Evolutionary conservation across 306 rosid genomes (phyloP).

Genomic region (Lathyrus aphaca): DNA sequence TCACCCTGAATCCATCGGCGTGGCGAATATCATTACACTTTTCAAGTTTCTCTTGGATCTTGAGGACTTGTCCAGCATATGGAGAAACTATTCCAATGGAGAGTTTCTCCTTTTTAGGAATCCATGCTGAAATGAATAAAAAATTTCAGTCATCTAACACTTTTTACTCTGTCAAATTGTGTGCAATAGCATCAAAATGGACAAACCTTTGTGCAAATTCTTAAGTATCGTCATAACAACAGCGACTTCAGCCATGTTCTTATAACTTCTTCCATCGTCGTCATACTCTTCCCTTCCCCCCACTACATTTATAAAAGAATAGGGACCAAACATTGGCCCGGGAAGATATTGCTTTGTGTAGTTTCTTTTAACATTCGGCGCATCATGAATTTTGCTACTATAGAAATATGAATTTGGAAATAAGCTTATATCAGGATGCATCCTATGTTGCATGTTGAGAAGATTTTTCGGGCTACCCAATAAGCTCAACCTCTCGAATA

Average conservation of each 20-base stretch:
- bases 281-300: slow-evolving; percentile 68
- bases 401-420: slow-evolving; percentile 70
- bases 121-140: slow-evolving; percentile 48
- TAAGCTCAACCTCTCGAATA: slow-evolving; percentile 61
- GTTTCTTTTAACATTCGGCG: slow-evolving; percentile 49
- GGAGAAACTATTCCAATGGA: slow-evolving; percentile 73
- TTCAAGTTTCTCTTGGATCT: slow-evolving; percentile 50
- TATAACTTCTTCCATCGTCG: slow-evolving; percentile 61
- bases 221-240: slow-evolving; percentile 49
- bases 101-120: slow-evolving; percentile 31
- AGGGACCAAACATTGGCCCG: slow-evolving; percentile 60
- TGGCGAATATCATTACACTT: slow-evolving; percentile 16
- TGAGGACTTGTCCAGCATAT: slow-evolving; percentile 65
- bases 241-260: slow-evolving; percentile 68
- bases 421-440: slow-evolving; percentile 70
- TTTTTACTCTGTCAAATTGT: too few species aligned
- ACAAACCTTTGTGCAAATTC: slow-evolving; percentile 55
- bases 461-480: slow-evolving; percentile 49
- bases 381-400: slow-evolving; percentile 47
- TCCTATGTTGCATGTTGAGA: slow-evolving; percentile 64
- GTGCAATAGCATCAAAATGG: too few species aligned
- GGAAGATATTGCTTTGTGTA: slow-evolving; percentile 51
- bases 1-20: slow-evolving; percentile 52
- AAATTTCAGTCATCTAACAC: too few species aligned
- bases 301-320: slow-evolving; percentile 62